These are phyloP conservation scores for Termitomyces sp. DNA, from an alignment of 768 basidiomycete genomes.

Conservation along the genomic window DNA sequence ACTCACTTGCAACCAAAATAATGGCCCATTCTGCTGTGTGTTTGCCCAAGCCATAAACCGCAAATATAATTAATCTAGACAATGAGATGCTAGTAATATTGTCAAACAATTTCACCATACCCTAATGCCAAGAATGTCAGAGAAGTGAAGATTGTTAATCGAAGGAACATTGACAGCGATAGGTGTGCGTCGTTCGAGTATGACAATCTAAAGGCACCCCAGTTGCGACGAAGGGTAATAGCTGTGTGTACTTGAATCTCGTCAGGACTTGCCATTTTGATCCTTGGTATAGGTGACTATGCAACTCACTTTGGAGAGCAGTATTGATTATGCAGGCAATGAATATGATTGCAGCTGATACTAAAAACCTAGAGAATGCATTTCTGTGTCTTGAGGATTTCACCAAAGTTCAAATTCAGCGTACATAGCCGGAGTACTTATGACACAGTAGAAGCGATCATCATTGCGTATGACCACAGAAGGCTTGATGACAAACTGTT, in stretches of 20 bases:
- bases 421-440: background rate
- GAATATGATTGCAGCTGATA: background rate
- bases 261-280: background rate
- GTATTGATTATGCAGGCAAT: background rate
- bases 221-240: background rate
- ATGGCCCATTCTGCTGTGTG: background rate
- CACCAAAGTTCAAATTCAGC: background rate
- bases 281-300: background rate
- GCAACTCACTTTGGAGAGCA: background rate
- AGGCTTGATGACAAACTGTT: background rate
- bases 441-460: background rate
- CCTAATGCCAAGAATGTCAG: background rate
- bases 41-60: background rate
- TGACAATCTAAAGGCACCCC: background rate
- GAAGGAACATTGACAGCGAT: background rate
- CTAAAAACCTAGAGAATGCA: background rate
- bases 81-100: background rate
- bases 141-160: background rate
- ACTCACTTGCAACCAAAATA: background rate
- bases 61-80: background rate
- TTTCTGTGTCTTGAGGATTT: no score
- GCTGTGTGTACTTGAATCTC: background rate
- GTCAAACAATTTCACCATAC: background rate
- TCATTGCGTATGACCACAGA: background rate
- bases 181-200: background rate